Percentiles rank a stretch among this genome's conserved stretches.
Evolutionary conservation across 2,329 filamentous ascomycete species (phyloP).

Genomic region (Harringtonia lauricola): DNA sequence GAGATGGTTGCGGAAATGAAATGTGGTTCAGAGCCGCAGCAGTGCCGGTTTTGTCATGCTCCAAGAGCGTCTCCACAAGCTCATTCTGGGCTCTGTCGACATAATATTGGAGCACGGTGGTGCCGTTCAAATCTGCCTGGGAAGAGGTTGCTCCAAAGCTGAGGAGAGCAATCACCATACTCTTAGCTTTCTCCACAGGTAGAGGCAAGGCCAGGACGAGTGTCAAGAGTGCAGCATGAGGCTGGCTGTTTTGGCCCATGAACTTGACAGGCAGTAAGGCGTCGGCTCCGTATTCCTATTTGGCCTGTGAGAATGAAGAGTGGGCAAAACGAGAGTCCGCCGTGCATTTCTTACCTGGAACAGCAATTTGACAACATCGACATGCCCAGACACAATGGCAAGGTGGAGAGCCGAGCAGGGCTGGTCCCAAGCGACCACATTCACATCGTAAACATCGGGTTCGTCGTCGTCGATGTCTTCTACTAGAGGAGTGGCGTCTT

Average conservation of each 20-base stretch:
- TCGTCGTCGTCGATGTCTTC: conserved; percentile 53
- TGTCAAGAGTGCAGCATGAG: conserved; percentile 53
- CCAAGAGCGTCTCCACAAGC: conserved; percentile 36
- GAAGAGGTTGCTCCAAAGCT: conserved; percentile 60
- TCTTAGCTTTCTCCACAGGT: conserved; percentile 48
- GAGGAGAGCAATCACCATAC: conserved; percentile 55
- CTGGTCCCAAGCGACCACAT: conserved; percentile 70
- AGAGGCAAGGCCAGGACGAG: conserved; percentile 57
- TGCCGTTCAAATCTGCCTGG: conserved; percentile 56
- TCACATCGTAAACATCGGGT: conserved; percentile 70
- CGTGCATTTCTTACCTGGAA: conserved; percentile 47
- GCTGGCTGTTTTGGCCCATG: conserved; percentile 32
- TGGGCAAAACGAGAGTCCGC: too few species aligned
- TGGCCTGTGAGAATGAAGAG: conserved; percentile 2
- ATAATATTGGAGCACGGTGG: conserved; percentile 57
- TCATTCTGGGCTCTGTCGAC: conserved; percentile 37
- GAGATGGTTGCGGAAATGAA: conserved; percentile 26
- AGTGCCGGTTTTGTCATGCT: conserved; percentile 48
- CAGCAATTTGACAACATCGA: conserved; percentile 56
- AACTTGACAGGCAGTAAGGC: conserved; percentile 65
- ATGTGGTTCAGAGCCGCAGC: conserved; percentile 59
- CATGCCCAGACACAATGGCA: conserved; percentile 64
- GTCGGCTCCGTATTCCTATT: conserved; percentile 61
- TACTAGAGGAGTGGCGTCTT: conserved; percentile 26
- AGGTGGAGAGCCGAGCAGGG: conserved; percentile 66